phyloP scores from a whole-genome alignment of 352 stramenopile genomes.

The Pythium coloratum region DNA sequence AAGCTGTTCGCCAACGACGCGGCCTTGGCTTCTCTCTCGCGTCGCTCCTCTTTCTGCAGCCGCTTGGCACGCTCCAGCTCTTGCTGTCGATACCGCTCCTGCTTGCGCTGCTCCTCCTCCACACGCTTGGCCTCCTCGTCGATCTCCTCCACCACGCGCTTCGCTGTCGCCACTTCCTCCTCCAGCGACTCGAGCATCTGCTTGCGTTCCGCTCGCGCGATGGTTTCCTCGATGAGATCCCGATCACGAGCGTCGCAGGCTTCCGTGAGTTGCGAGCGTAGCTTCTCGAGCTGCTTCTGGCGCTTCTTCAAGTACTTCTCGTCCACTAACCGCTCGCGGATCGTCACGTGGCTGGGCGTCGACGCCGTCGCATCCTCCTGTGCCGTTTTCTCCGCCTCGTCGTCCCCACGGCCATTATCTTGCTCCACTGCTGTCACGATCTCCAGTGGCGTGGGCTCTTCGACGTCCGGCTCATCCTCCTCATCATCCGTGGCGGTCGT shows the following conservation, averaged over 20 bases:
- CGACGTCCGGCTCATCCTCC: constrained; percentile 23
- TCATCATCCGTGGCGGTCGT: constrained; percentile 11
- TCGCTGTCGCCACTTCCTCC: constrained; percentile 51
- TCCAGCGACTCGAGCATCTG: constrained; percentile 70
- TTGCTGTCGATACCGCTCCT: constrained; percentile 36
- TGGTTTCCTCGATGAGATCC: constrained; percentile 50
- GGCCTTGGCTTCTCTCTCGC: constrained; percentile 1
- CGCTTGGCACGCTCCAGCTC: constrained; percentile 22
- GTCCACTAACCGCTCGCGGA: constrained; percentile 62
- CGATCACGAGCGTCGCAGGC: constrained; percentile 43
- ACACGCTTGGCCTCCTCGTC: constrained; percentile 21
- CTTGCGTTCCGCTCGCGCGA: constrained; percentile 71
- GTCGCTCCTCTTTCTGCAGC: constrained; percentile 9
- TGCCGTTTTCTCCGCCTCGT: not conserved
- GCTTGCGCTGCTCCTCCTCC: constrained; percentile 21
- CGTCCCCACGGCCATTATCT: not conserved
- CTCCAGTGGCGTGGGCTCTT: constrained; percentile 26
- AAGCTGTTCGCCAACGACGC: not conserved
- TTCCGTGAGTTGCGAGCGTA: constrained; percentile 48
- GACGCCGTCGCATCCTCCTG: constrained; percentile 6
- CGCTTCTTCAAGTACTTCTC: constrained; percentile 78
- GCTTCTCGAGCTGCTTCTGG: constrained; percentile 71
- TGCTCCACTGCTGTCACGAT: not conserved
- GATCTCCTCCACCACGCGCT: constrained; percentile 44
- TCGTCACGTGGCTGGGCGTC: constrained; percentile 26